phyloP scores from a whole-genome alignment of 1,139 yeast genomes.

The Protomyces pachydermus region DNA sequence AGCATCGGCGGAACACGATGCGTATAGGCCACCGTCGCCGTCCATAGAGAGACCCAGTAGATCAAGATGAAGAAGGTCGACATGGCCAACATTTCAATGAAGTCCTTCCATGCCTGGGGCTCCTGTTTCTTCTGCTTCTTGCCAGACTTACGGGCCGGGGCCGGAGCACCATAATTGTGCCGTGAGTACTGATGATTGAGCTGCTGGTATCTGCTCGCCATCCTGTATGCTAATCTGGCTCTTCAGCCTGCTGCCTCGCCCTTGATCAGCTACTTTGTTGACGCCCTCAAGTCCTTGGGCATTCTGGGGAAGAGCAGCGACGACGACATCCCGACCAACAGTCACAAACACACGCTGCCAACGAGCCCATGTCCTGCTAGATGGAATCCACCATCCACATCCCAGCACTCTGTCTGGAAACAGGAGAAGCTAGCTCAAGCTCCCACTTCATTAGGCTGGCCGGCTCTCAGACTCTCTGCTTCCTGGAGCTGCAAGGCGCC shows the following conservation, averaged over 20 bases:
- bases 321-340: background rate
- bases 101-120: constrained; percentile 6
- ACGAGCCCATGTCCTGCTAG: background rate
- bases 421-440: background rate
- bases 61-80: constrained; percentile 16
- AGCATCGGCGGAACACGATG: background rate
- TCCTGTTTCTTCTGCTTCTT: background rate
- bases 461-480: constrained; percentile 16
- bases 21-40: background rate
- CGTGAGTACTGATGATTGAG: background rate
- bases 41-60: constrained; percentile 11
- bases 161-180: background rate
- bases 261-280: background rate
- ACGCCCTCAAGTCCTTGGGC: too few relatives aligned
- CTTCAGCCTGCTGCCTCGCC: background rate
- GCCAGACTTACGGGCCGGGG: background rate
- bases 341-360: background rate
- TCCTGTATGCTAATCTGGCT: background rate
- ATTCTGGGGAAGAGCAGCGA: background rate
- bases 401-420: background rate
- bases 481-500: constrained; percentile 28
- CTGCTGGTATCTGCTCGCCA: background rate
- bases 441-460: constrained; percentile 9
- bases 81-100: constrained; percentile 10
- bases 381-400: constrained; percentile 15